A percentile compares a stretch with the other conserved stretches of the same genome.
Evolutionary conservation across 2,329 filamentous ascomycete genomes (phyloP).

Genomic region (Esteya vermicola): DNA sequence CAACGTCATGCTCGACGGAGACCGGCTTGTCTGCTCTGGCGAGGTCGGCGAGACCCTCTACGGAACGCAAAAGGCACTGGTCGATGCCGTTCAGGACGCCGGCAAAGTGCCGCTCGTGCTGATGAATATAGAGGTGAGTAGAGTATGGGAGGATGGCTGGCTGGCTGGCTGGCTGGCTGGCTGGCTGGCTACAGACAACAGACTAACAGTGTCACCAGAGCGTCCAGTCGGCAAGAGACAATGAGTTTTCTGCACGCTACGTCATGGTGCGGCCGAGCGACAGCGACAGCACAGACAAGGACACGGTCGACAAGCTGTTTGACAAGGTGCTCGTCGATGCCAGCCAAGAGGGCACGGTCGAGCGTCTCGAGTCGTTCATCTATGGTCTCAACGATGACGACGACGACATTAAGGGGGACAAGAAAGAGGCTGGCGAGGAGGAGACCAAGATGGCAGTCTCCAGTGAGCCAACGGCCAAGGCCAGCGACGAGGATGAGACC

Average conservation of each 20-base stretch:
- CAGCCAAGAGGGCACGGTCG: slow-evolving; percentile 32
- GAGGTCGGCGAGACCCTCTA: slow-evolving; percentile 34
- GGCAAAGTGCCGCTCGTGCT: slow-evolving; percentile 47
- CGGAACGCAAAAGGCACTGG: slow-evolving; percentile 38
- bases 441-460: background rate
- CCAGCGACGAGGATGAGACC: background rate
- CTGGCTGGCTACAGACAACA: background rate
- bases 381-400: slow-evolving; percentile 17
- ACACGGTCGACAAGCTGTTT: slow-evolving; percentile 27
- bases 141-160: background rate
- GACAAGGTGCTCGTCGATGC: slow-evolving; percentile 35
- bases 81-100: slow-evolving; percentile 34
- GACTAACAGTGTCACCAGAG: slow-evolving; percentile 19
- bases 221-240: slow-evolving; percentile 41
- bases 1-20: slow-evolving; percentile 42
- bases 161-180: background rate
- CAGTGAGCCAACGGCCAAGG: no score
- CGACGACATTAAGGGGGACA: background rate
- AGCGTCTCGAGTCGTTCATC: slow-evolving; percentile 33
- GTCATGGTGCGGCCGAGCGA: slow-evolving; percentile 31
- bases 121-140: slow-evolving; percentile 36
- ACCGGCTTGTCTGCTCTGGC: slow-evolving; percentile 43
- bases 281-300: slow-evolving; percentile 1
- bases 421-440: background rate
- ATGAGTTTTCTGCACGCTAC: slow-evolving; percentile 39